Percentiles rank a stretch among this genome's conserved stretches.
phyloP scores from a whole-genome alignment of 1,284 basidiomycete species.

The Bothia castanella region DNA sequence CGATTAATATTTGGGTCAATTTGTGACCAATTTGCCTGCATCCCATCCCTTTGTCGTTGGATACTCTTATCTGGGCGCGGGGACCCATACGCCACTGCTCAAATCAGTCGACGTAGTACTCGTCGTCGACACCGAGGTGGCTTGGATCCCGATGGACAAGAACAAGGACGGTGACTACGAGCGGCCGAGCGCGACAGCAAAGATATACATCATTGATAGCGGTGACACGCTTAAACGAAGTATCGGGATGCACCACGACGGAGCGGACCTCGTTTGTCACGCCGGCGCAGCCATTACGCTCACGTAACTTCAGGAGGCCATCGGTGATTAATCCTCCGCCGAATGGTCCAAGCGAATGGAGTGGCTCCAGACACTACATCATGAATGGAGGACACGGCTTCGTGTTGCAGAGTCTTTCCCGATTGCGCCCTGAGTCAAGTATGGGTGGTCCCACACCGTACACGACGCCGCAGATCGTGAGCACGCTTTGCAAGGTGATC shows the following conservation, averaged over 20 bases:
- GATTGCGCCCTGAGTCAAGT: constrained; percentile 4
- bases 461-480: constrained; percentile 48
- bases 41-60: constrained; percentile 56
- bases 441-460: constrained; percentile 27
- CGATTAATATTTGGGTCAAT: no score
- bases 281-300: constrained; percentile 55
- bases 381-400: constrained; percentile 27
- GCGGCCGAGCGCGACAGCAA: constrained; percentile 40
- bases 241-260: constrained; percentile 53
- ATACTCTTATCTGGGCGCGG: constrained; percentile 42
- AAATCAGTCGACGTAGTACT: constrained; percentile 58
- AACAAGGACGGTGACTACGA: constrained; percentile 30
- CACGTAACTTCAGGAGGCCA: constrained; percentile 43
- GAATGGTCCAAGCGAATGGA: constrained; percentile 5
- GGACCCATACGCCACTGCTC: constrained; percentile 45
- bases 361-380: constrained; percentile 21
- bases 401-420: constrained; percentile 22
- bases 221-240: constrained; percentile 57
- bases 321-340: constrained; percentile 20
- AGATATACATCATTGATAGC: constrained; percentile 58
- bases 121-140: constrained; percentile 59
- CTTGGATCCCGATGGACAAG: constrained; percentile 58
- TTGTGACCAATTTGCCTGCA: constrained; percentile 52
- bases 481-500: constrained; percentile 45
- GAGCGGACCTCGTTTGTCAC: constrained; percentile 53